Conservation (phyloP, 2,329 filamentous ascomycete genomes). For the Neoarthrinium moseri region DNA sequence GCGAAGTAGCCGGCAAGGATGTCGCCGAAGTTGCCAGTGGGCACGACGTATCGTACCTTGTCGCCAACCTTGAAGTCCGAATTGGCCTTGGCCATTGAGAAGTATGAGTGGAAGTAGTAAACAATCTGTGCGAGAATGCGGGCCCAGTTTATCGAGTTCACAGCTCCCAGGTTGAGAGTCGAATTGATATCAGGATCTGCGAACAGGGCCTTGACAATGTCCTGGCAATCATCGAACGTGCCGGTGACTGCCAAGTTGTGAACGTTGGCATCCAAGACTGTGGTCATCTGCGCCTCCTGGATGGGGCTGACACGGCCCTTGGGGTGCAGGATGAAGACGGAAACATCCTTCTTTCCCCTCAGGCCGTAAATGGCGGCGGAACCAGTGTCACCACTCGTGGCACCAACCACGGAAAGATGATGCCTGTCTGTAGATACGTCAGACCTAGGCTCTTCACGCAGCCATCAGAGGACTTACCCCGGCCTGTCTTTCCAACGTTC, state of each 20-base stretch:
- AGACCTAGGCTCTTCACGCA: slow-evolving; percentile 24
- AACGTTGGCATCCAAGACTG: slow-evolving; percentile 84
- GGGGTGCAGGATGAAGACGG: slow-evolving; percentile 91
- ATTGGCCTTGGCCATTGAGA: slow-evolving; percentile 66
- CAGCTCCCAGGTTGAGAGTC: slow-evolving; percentile 80
- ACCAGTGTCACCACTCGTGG: slow-evolving; percentile 85
- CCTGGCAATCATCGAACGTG: slow-evolving; percentile 96
- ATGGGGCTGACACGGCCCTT: slow-evolving; percentile 88
- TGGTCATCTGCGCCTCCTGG: slow-evolving; percentile 97
- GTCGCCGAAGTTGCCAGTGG: slow-evolving; percentile 92
- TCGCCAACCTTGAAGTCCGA: slow-evolving; percentile 62
- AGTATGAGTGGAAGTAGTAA: slow-evolving; percentile 97
- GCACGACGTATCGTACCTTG: slow-evolving; percentile 81
- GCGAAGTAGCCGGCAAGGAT: slow-evolving; percentile 94
- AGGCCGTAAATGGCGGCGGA: slow-evolving; percentile 96
- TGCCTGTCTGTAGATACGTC: slow-evolving; percentile 56
- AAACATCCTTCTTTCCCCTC: slow-evolving; percentile 93
- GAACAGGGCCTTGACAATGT: slow-evolving; percentile 93
- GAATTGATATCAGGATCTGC: slow-evolving; percentile 81
- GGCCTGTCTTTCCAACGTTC: slow-evolving; percentile 67
- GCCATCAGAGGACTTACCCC: slow-evolving; percentile 32
- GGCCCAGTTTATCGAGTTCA: slow-evolving; percentile 97
- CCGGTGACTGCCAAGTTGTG: slow-evolving; percentile 89
- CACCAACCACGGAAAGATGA: slow-evolving; percentile 82
- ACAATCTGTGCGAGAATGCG: slow-evolving; percentile 94